Evolutionary conservation across 2,329 filamentous ascomycete species (phyloP), one percentile per base, ranked within the genome.

Genomic region (Trichoderma sp.): DNA sequence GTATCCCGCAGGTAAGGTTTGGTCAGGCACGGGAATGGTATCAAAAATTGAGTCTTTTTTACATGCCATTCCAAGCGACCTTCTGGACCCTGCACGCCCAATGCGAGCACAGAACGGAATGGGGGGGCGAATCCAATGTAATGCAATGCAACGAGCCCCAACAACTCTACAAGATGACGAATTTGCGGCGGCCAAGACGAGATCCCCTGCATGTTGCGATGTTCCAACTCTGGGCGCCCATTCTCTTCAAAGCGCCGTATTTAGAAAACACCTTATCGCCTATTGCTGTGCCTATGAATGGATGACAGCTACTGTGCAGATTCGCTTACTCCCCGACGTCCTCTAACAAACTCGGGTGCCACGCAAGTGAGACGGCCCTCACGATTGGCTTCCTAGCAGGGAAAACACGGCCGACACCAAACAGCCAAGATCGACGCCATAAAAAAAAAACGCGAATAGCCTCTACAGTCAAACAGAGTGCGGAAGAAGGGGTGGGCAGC

Each of bases 341-440:
- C 50, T 32, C 50, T 17, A 17, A 34, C 50, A 54, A 54, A 1
- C 50, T 8, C 50, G 50, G 50, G n/a, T 54, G 50, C 29, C 50
- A 54, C 52, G 48, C 60, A 64, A 64, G 34, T 39, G 48, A 54
- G 60, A 34, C 60, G 50, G 34, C 19, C 15, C 17, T 15, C 32
- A 59, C 34, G 54, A 59, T 54, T 27, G 27, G 35, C 27, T 57
- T 17, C 53, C 63, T 37, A 57, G 53, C 37, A 35, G 32, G 53
- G 57, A 50, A 59, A 64, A 64, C 37, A 58, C 27, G 37, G 52
- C 66, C 57, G 37, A 56, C 58, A 67, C 58, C 42, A 64, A 56
- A 42, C n/a, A n/a, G 32, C 37, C 58, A 27, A 57, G 50, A 67
- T 67, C 66, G 35, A 67, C 50, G 50, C 19, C 39, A 45, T 45